These are phyloP conservation scores for Dissophora globulifera DNA, from an alignment of 192 early-diverging fungal genomes.

Conservation along the genomic window DNA sequence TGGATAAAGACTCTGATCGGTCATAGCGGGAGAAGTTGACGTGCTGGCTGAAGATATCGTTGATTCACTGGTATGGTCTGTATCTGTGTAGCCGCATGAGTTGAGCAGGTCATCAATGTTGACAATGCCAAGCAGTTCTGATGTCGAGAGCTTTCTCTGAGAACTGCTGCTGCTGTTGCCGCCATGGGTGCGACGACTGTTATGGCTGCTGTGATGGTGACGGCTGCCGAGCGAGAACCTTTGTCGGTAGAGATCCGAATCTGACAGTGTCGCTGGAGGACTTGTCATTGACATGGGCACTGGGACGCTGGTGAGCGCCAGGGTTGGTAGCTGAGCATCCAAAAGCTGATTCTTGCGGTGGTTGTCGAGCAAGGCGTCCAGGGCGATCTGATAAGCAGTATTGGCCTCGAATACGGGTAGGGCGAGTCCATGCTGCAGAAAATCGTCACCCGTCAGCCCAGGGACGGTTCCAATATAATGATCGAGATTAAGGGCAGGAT, in stretches of 20 bases:
- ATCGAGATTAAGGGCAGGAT: constrained; percentile 4
- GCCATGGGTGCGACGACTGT: too few relatives aligned
- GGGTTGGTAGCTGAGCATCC: constrained; percentile 13
- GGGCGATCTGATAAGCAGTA: constrained; percentile 18
- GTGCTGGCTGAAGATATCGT: constrained; percentile 4
- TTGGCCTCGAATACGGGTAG: constrained; percentile 23
- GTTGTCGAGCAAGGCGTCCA: constrained; percentile 34
- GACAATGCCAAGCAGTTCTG: constrained; percentile 34
- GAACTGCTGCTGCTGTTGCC: background rate
- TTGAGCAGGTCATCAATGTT: constrained; percentile 35
- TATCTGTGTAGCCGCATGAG: constrained; percentile 36
- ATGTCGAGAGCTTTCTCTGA: constrained; percentile 15
- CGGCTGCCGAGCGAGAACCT: background rate
- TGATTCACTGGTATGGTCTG: background rate
- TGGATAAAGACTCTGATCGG: constrained; percentile 12
- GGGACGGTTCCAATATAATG: constrained; percentile 27
- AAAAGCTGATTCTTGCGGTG: constrained; percentile 29
- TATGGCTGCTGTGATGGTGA: too few relatives aligned
- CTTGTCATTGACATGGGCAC: constrained; percentile 17
- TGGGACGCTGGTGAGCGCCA: constrained; percentile 21
- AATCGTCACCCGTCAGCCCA: constrained; percentile 16
- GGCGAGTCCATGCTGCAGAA: constrained; percentile 6
- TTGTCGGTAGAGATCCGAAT: background rate
- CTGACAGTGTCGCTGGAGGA: constrained; percentile 13
- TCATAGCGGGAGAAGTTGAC: constrained; percentile 12